phyloP scores from a whole-genome alignment of 1,284 basidiomycete species.

The Apiotrichum sp. region DNA sequence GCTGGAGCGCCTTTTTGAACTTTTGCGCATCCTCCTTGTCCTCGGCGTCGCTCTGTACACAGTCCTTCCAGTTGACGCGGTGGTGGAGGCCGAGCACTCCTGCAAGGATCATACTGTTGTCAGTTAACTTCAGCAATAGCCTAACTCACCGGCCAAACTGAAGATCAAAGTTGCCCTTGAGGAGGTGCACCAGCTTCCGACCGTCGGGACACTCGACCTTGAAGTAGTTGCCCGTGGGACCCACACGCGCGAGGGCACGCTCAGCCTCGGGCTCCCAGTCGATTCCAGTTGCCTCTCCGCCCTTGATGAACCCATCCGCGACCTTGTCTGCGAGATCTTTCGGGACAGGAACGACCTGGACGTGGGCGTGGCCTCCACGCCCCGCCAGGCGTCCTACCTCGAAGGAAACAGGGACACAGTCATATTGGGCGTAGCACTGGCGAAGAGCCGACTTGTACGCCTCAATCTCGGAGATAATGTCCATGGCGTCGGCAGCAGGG shows the following conservation, averaged over 20 bases:
- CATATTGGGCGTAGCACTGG: constrained; percentile 64
- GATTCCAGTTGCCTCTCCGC: constrained; percentile 61
- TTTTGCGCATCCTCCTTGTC: constrained; percentile 70
- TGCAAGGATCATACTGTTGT: constrained; percentile 66
- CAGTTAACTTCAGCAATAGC: not conserved
- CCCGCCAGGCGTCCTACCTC: constrained; percentile 77
- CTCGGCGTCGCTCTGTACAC: constrained; percentile 68
- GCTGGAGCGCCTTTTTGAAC: constrained; percentile 73
- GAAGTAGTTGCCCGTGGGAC: constrained; percentile 65
- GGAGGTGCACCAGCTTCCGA: constrained; percentile 73
- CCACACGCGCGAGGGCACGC: constrained; percentile 54
- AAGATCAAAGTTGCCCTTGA: constrained; percentile 75
- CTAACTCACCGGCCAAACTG: constrained; percentile 82
- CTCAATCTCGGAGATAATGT: constrained; percentile 73
- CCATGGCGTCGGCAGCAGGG: constrained; percentile 64
- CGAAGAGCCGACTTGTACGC: constrained; percentile 72
- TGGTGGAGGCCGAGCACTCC: constrained; percentile 65
- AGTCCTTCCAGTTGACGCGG: constrained; percentile 84
- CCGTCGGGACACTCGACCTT: constrained; percentile 82
- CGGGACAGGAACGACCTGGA: constrained; percentile 80
- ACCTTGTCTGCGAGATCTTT: constrained; percentile 56
- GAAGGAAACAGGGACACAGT: constrained; percentile 66
- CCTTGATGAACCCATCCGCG: constrained; percentile 62
- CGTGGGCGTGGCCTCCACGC: constrained; percentile 88
- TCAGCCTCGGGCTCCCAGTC: constrained; percentile 61